Percentiles rank a stretch among this genome's conserved stretches.
Evolutionary conservation across 441 rosid species (phyloP).

Genomic region (Omphalea diandra): DNA sequence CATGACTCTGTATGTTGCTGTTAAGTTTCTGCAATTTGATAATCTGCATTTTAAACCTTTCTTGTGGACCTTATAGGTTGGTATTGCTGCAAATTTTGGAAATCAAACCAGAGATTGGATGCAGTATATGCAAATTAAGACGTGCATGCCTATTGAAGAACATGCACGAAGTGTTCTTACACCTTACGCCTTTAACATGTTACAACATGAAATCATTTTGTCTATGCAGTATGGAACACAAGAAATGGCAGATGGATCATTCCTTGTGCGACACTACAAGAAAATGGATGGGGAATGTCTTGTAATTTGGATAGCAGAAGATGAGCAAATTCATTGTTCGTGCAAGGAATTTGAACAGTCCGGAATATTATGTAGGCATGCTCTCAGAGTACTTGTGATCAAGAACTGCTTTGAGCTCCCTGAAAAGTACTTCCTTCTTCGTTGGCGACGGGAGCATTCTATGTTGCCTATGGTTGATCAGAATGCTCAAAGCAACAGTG

Average conservation of each 20-base stretch:
- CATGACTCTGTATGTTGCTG: background rate
- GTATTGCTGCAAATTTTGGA: constrained; percentile 47
- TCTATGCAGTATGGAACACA: constrained; percentile 70
- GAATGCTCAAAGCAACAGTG: constrained; percentile 40
- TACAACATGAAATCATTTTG: constrained; percentile 73
- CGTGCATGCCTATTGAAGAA: constrained; percentile 78
- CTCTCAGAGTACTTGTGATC: constrained; percentile 55
- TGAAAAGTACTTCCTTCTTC: constrained; percentile 58
- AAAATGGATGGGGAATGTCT: constrained; percentile 76
- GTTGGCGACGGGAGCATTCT: constrained; percentile 68
- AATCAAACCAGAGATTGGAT: constrained; percentile 39
- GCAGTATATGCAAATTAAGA: constrained; percentile 52
- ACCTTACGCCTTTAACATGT: constrained; percentile 68
- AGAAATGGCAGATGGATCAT: constrained; percentile 84
- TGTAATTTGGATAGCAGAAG: constrained; percentile 70
- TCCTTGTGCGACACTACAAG: constrained; percentile 67
- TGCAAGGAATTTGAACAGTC: constrained; percentile 91
- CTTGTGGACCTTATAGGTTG: constrained; percentile 44
- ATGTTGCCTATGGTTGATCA: constrained; percentile 40
- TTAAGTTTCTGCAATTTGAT: constrained; percentile 9
- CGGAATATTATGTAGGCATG: constrained; percentile 76
- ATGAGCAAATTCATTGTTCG: constrained; percentile 81
- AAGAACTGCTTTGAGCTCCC: constrained; percentile 86
- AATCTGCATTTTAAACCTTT: constrained; percentile 12
- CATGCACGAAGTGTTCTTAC: constrained; percentile 72